A percentile compares a stretch with the other conserved stretches of the same genome.
Evolutionary conservation across 768 basidiomycete genomes (phyloP).

Genomic region (Mycena galericulata): DNA sequence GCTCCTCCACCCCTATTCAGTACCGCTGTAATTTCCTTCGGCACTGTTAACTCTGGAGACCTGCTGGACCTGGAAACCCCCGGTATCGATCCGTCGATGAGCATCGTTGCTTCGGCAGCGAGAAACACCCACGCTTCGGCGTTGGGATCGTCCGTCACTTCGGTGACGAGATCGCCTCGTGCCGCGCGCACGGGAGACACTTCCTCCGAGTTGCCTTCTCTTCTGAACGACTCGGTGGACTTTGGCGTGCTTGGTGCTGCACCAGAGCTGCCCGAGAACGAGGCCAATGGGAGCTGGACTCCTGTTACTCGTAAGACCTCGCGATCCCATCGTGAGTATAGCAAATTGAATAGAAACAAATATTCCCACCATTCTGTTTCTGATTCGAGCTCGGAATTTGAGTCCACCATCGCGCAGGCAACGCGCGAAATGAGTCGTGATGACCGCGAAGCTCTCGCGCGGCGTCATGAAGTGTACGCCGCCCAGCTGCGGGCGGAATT

Average conservation of each 20-base stretch:
- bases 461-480: background rate
- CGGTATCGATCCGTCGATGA: too few relatives aligned
- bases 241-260: constrained; percentile 6
- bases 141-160: background rate
- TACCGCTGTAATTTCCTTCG: too few relatives aligned
- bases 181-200: too few relatives aligned
- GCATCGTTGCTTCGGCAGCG: too few relatives aligned
- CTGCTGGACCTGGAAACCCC: background rate
- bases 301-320: background rate
- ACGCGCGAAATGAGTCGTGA: background rate
- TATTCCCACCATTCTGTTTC: background rate
- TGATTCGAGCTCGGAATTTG: background rate
- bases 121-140: background rate
- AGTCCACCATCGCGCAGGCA: constrained; percentile 1
- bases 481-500: background rate
- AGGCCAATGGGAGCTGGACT: background rate
- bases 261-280: background rate
- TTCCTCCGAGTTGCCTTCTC: background rate
- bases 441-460: background rate
- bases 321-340: constrained; percentile 4
- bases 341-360: background rate
- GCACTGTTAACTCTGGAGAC: background rate
- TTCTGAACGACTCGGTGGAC: background rate
- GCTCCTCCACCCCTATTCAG: too few relatives aligned
- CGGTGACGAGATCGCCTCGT: background rate